Evolutionary conservation across 202 grass and related monocot genomes (phyloP).

Genomic region (Dendrocalamus latiflorus): DNA sequence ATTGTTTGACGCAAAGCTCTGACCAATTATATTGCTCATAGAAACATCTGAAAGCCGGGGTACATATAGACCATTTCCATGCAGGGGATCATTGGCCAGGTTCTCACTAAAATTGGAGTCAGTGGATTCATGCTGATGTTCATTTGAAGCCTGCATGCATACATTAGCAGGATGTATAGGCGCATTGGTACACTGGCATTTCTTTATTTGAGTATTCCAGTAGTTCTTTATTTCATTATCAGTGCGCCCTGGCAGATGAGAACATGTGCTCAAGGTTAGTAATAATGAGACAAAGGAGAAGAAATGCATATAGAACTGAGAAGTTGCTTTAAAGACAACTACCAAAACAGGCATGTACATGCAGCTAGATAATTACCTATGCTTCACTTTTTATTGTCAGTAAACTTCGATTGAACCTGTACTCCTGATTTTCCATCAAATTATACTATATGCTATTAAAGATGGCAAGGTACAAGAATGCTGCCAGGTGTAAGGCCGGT

Average conservation of each 20-base stretch:
- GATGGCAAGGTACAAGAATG: neutral
- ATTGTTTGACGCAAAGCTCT: conserved; percentile 37
- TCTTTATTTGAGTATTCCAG: conserved; percentile 94
- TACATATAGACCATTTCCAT: conserved; percentile 37
- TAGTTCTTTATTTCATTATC: conserved; percentile 99
- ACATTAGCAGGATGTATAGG: conserved; percentile 51
- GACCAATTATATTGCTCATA: conserved; percentile 32
- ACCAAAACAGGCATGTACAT: neutral
- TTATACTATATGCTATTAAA: neutral
- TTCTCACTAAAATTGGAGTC: conserved; percentile 34
- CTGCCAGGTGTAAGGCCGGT: neutral
- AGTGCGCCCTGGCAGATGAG: conserved; percentile 84
- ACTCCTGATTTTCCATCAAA: neutral
- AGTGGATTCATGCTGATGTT: conserved; percentile 39
- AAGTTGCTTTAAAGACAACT: neutral
- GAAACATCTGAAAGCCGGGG: conserved; percentile 36
- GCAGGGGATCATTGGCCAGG: conserved; percentile 36
- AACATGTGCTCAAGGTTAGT: conserved; percentile 26
- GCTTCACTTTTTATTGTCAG: neutral
- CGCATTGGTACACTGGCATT: conserved; percentile 50
- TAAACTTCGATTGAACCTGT: neutral
- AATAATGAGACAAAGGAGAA: neutral
- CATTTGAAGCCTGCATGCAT: conserved; percentile 38
- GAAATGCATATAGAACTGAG: neutral
- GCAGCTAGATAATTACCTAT: conserved; percentile 6